Conservation (phyloP, 306 rosid genomes). For the Citrullus mucosospermus region DNA sequence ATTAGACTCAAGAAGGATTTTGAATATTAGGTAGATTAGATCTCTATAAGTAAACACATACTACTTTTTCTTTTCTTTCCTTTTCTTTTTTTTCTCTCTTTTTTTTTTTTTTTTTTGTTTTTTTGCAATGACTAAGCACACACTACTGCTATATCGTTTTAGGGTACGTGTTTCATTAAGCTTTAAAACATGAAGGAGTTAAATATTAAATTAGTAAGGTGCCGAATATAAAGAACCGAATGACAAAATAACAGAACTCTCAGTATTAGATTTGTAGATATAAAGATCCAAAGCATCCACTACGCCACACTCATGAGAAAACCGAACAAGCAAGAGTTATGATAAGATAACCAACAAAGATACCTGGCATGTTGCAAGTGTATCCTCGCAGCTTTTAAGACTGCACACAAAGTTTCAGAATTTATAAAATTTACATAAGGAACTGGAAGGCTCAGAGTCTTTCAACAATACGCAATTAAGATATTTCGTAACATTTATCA, state of each 20-base stretch:
- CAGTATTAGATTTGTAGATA: neutral
- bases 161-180: neutral
- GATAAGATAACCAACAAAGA: constrained; percentile 1
- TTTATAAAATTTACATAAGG: neutral
- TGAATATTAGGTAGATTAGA: neutral
- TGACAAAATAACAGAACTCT: neutral
- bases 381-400: constrained; percentile 60
- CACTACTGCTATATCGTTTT: neutral
- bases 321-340: neutral
- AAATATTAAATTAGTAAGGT: neutral
- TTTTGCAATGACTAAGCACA: neutral
- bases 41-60: neutral
- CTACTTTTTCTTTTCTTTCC: no score
- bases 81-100: no score
- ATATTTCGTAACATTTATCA: neutral
- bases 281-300: neutral
- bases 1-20: neutral
- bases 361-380: constrained; percentile 64
- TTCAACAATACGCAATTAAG: neutral
- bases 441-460: neutral
- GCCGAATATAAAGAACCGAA: neutral
- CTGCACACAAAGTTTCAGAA: constrained; percentile 32
- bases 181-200: neutral
- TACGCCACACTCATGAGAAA: neutral
- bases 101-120: no score